Conservation (phyloP, 495 filamentous ascomycete genomes). For the Penicillium parvum region DNA sequence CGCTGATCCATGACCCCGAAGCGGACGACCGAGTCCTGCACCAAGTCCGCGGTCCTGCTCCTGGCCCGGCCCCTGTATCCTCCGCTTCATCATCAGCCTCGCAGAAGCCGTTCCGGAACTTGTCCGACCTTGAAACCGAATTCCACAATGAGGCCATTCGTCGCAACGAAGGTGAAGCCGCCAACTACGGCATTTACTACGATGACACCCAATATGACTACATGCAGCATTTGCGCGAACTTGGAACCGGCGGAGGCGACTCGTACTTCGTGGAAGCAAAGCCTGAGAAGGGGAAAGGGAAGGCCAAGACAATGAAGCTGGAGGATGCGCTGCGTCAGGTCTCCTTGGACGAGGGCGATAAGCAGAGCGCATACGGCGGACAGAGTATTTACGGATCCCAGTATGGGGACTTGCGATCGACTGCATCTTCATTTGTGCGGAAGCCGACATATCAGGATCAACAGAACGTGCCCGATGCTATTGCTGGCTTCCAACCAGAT, state of each 20-base stretch:
- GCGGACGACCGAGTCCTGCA: conserved; percentile 80
- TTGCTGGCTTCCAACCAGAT: conserved; percentile 92
- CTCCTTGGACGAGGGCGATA: conserved; percentile 47
- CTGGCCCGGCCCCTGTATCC: conserved; percentile 30
- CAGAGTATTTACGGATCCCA: conserved; percentile 31
- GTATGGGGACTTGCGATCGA: conserved; percentile 37
- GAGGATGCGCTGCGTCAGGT: conserved; percentile 75
- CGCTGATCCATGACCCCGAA: conserved; percentile 79
- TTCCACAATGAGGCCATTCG: conserved; percentile 65
- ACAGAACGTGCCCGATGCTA: conserved; percentile 84
- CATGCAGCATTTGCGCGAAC: conserved; percentile 97
- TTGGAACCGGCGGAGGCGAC: conserved; percentile 56
- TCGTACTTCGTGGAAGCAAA: conserved; percentile 75
- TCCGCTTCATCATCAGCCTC: conserved; percentile 26
- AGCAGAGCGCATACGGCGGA: conserved; percentile 45
- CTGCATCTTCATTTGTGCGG: conserved; percentile 61
- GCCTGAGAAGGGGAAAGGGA: conserved; percentile 49
- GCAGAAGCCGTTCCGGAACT: conserved; percentile 41
- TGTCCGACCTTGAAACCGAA: conserved; percentile 72
- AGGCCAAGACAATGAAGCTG: conserved; percentile 67
- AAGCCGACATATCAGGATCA: conserved; percentile 84
- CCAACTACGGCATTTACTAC: conserved; percentile 85
- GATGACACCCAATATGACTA: conserved; percentile 94
- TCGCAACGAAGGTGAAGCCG: conserved; percentile 92
- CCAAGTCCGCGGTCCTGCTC: conserved; percentile 35